Conservation (phyloP, 345 rosid species). For the Aegle marmelos region DNA sequence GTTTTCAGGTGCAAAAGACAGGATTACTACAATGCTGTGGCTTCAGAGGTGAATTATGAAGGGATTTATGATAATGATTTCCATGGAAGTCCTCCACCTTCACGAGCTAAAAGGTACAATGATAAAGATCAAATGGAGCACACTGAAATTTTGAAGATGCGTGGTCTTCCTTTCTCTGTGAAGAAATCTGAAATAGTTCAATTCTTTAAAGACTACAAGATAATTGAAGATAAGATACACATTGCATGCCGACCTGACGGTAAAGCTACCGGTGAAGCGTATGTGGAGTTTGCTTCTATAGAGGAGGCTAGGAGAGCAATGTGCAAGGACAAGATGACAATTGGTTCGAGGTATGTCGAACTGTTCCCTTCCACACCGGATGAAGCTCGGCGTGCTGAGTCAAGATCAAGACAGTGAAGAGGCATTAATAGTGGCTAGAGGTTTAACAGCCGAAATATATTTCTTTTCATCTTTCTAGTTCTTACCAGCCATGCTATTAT, state of each 20-base stretch:
- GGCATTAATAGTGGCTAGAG: not conserved
- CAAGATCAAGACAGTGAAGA: slow-evolving; percentile 84
- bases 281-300: slow-evolving; percentile 66
- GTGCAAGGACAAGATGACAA: slow-evolving; percentile 87
- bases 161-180: slow-evolving; percentile 86
- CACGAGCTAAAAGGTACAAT: slow-evolving; percentile 55
- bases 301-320: slow-evolving; percentile 88
- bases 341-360: slow-evolving; percentile 85
- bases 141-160: slow-evolving; percentile 80
- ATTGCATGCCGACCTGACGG: slow-evolving; percentile 92
- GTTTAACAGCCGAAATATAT: not conserved
- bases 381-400: slow-evolving; percentile 82
- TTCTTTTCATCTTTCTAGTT: not conserved
- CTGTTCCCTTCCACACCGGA: slow-evolving; percentile 78
- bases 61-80: slow-evolving; percentile 70
- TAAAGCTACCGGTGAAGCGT: slow-evolving; percentile 93
- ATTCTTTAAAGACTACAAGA: slow-evolving; percentile 61
- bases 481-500: not conserved
- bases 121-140: slow-evolving; percentile 79
- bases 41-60: slow-evolving; percentile 76
- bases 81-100: slow-evolving; percentile 70
- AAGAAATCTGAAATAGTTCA: slow-evolving; percentile 62
- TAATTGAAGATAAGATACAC: slow-evolving; percentile 59
- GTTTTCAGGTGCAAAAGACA: slow-evolving; percentile 83
- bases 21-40: slow-evolving; percentile 84